These are phyloP conservation scores for Ceratobasidium sp. DNA, from an alignment of 1,284 basidiomycete genomes.

Conservation along the genomic window DNA sequence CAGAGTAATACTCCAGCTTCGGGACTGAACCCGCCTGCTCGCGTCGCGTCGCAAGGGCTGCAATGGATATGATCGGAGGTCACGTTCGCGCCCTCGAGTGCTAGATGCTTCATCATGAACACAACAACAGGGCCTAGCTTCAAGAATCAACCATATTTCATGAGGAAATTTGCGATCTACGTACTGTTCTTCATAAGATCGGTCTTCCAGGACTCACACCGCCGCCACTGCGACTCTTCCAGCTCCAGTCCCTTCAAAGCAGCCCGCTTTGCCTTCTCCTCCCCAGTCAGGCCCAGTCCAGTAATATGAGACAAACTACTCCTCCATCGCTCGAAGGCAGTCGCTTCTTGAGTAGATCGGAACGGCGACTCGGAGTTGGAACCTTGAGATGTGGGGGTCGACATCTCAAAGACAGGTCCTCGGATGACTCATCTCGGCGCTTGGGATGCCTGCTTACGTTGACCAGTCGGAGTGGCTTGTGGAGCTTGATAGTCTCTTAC, in stretches of 20 bases:
- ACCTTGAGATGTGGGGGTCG: conserved; percentile 11
- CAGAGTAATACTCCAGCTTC: conserved; percentile 85
- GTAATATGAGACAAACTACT: conserved; percentile 57
- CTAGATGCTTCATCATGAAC: conserved; percentile 90
- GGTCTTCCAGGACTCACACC: conserved; percentile 62
- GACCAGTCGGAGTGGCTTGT: conserved; percentile 30
- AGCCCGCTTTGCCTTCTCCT: conserved; percentile 53
- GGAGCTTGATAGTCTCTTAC: conserved; percentile 21
- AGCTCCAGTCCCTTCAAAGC: conserved; percentile 51
- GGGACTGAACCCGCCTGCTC: conserved; percentile 87
- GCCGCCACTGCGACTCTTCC: conserved; percentile 59
- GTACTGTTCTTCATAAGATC: conserved; percentile 61
- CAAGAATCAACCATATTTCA: neutral
- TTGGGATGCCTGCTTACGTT: neutral
- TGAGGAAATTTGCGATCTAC: conserved; percentile 47
- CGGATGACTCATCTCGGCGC: conserved; percentile 37
- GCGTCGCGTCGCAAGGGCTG: conserved; percentile 79
- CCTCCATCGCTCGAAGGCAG: conserved; percentile 59
- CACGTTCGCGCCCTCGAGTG: conserved; percentile 75
- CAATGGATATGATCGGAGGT: conserved; percentile 80
- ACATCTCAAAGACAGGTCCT: conserved; percentile 11
- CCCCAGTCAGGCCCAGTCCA: conserved; percentile 57
- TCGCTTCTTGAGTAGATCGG: conserved; percentile 37
- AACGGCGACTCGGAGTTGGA: conserved; percentile 14
- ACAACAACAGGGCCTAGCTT: conserved; percentile 84